Evolutionary conservation across 257 asterid genomes (phyloP), one percentile per base, ranked within the genome.

Genomic region (Penstemon newberryi): DNA sequence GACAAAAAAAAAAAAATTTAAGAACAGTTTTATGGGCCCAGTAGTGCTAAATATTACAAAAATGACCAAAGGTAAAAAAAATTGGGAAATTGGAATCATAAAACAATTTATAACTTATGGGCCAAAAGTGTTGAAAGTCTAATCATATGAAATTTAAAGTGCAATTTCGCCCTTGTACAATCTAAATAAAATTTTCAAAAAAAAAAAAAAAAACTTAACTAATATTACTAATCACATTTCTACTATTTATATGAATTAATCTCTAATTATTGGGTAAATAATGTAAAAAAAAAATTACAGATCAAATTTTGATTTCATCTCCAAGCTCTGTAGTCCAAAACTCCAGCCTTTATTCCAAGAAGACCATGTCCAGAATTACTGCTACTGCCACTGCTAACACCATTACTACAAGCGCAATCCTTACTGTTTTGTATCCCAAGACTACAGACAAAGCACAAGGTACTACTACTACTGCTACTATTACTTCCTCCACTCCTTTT

Each of bases 281-380:
- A 58, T 0, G 36, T 13, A 13, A 36, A 25, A 40, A 46, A 40
- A 55, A 43, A 19, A 3, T 19, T 39, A 57, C 33, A 74, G 46
- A 50, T 59, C 4, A 50, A 49, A 15, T 50, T 1, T 12, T 75
- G 73, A 85, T 70, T 85, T 84, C 87, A 82, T 84, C 84, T 89
- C 96, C 83, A 86, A 79, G 79, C 87, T 84, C 95, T 83, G 59
- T 83, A 87, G 53, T 90, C 97, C 82, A 86, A 79, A 65, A 88
- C 89, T 4, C 77, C 79, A 72, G 61, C 63, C 75, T 82, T 83
- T 69, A 90, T 74, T 66, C 94, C 87, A 60, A 85, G 79, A 78
- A 86, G 86, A 25, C 81, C 90, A 73, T 83, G 81, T 19, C 83
- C 91, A 55, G 82, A 73, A 58, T 66, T 73, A 50, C 71, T 75